Percentiles rank a stretch among this genome's conserved stretches.
phyloP scores from a whole-genome alignment of 352 stramenopile species.

The Vaucheria bursata region DNA sequence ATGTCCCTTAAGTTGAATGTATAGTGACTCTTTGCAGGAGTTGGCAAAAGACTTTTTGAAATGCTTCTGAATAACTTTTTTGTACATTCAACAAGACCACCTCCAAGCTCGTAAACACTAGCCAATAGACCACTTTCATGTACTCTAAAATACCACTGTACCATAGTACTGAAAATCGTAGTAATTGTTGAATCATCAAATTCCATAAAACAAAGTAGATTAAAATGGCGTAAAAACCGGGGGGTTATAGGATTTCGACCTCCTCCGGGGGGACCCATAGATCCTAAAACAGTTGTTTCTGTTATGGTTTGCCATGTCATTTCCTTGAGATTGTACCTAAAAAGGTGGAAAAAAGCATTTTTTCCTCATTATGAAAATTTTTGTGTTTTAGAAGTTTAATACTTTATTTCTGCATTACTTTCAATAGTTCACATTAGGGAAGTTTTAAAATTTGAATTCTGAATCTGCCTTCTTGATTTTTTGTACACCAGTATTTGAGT shows the following conservation, averaged over 20 bases:
- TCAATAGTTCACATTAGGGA: no score
- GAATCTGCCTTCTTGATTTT: no score
- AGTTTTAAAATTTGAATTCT: no score
- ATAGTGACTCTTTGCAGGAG: conserved; percentile 86
- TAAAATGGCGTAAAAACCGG: conserved; percentile 79
- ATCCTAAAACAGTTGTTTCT: conserved; percentile 73
- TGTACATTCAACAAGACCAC: conserved; percentile 67
- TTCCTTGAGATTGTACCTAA: conserved; percentile 84
- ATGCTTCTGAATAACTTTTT: conserved; percentile 76
- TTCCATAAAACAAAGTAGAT: conserved; percentile 80
- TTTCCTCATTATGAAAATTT: no score
- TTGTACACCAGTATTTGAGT: no score
- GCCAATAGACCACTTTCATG: neutral
- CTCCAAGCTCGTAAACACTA: conserved; percentile 13
- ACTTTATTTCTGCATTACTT: no score
- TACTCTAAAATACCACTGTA: conserved; percentile 5
- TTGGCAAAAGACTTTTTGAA: conserved; percentile 73
- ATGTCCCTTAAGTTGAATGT: conserved; percentile 91
- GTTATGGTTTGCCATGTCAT: conserved; percentile 80
- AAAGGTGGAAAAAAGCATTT: no score
- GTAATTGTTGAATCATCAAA: conserved; percentile 83
- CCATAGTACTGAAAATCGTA: conserved; percentile 80
- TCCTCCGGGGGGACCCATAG: conserved; percentile 79
- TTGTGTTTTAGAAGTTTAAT: no score
- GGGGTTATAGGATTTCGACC: conserved; percentile 77